Percentiles rank a stretch among this genome's conserved stretches.
phyloP scores from a whole-genome alignment of 2,329 filamentous ascomycete genomes.

The Knufia fluminis region DNA sequence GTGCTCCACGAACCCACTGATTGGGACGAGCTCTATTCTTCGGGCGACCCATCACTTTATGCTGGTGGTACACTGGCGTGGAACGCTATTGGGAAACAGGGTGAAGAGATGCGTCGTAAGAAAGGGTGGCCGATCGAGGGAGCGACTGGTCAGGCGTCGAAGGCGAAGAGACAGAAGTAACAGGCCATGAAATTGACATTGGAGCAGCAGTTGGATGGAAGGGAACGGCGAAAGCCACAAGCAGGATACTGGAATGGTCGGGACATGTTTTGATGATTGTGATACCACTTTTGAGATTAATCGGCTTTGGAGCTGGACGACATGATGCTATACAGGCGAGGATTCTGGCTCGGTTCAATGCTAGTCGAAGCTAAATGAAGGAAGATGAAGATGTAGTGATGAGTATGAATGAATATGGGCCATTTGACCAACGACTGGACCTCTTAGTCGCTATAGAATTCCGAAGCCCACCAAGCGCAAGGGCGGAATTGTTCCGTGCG shows the following conservation, averaged over 20 bases:
- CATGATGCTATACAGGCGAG: not conserved
- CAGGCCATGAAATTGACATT: not conserved
- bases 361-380: too few relatives aligned
- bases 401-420: too few relatives aligned
- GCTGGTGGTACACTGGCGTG: slow-evolving; percentile 2
- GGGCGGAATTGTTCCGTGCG: not conserved
- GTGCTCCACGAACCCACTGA: not conserved
- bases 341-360: too few relatives aligned
- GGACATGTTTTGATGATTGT: not conserved
- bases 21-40: not conserved
- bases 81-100: slow-evolving; percentile 5
- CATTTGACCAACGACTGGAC: too few relatives aligned
- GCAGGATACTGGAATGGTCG: too few relatives aligned
- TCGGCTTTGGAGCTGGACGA: not conserved
- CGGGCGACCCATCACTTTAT: not conserved
- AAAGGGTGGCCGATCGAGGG: slow-evolving; percentile 5
- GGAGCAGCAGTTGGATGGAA: too few relatives aligned
- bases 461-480: too few relatives aligned
- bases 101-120: slow-evolving; percentile 4
- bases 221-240: too few relatives aligned
- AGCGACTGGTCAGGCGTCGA: not conserved
- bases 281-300: not conserved
- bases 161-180: not conserved
- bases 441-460: too few relatives aligned
- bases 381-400: too few relatives aligned